Evolutionary conservation across 108 stramenopile genomes (phyloP).

Genomic region (Nitzschia sp.): DNA sequence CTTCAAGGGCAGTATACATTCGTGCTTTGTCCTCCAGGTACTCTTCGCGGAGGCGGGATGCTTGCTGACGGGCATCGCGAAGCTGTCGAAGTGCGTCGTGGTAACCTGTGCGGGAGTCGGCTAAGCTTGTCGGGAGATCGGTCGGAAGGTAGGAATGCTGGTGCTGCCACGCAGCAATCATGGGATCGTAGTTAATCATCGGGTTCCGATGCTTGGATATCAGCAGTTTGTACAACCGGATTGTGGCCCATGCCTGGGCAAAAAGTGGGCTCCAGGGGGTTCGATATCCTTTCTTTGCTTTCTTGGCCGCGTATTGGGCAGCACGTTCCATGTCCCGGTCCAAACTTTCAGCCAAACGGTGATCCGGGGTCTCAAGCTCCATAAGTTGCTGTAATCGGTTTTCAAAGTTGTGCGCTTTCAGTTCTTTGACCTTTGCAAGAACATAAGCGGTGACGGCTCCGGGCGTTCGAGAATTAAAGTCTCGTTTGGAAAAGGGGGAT

Average conservation of each 20-base stretch:
- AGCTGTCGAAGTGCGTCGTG: background rate
- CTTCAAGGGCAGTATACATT: background rate
- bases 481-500: too few species aligned
- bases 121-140: background rate
- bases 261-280: background rate
- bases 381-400: background rate
- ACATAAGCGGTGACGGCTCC: background rate
- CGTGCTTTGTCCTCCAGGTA: too few species aligned
- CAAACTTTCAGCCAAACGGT: too few species aligned
- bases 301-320: background rate
- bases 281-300: background rate
- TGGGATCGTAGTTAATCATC: too few species aligned
- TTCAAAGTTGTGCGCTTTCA: background rate
- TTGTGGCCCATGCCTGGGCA: background rate
- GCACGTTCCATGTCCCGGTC: background rate
- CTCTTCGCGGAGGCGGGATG: too few species aligned
- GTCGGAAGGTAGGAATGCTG: background rate
- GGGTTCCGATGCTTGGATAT: too few species aligned
- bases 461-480: too few species aligned
- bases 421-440: background rate
- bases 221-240: background rate
- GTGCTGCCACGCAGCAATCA: background rate
- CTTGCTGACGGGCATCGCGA: too few species aligned
- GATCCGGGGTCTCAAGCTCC: background rate
- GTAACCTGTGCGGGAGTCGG: background rate